A percentile compares a stretch with the other conserved stretches of the same genome.
Evolutionary conservation across 495 filamentous ascomycete species (phyloP).

Genomic region (Penicillium cinerascens): DNA sequence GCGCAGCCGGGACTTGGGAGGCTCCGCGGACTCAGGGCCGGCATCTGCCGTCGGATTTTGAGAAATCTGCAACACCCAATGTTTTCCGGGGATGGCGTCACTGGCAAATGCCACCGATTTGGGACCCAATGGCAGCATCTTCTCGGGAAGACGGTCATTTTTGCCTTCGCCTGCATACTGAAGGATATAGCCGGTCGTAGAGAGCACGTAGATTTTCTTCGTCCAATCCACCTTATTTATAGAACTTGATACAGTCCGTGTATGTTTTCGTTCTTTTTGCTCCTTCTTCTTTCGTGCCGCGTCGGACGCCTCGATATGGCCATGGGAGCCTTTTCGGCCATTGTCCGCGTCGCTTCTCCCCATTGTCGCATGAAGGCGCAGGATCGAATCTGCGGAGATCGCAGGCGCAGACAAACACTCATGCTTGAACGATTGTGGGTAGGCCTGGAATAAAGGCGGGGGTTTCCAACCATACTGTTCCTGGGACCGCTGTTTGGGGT

Average conservation of each 20-base stretch:
- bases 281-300: conserved; percentile 38
- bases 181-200: conserved; percentile 78
- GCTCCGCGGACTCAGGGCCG: conserved; percentile 45
- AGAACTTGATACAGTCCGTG: conserved; percentile 55
- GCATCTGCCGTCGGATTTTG: conserved; percentile 62
- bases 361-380: conserved; percentile 50
- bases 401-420: conserved; percentile 47
- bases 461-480: conserved; percentile 60
- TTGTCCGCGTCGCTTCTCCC: conserved; percentile 30
- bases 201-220: conserved; percentile 77
- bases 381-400: conserved; percentile 55
- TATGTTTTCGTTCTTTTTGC: conserved; percentile 40
- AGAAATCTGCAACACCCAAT: conserved; percentile 90
- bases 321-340: neutral
- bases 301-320: conserved; percentile 11
- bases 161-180: conserved; percentile 82
- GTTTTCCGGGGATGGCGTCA: conserved; percentile 86
- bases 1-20: conserved; percentile 62
- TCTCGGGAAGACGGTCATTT: conserved; percentile 81
- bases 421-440: conserved; percentile 72
- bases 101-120: conserved; percentile 91
- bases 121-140: conserved; percentile 75
- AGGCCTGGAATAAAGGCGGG: conserved; percentile 87
- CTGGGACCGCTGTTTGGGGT: conserved; percentile 16
- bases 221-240: conserved; percentile 70